A percentile compares a stretch with the other conserved stretches of the same genome.
These are phyloP conservation scores for Cryptococcus hybrid DNA, from an alignment of 1,284 basidiomycete species.

Conservation along the genomic window DNA sequence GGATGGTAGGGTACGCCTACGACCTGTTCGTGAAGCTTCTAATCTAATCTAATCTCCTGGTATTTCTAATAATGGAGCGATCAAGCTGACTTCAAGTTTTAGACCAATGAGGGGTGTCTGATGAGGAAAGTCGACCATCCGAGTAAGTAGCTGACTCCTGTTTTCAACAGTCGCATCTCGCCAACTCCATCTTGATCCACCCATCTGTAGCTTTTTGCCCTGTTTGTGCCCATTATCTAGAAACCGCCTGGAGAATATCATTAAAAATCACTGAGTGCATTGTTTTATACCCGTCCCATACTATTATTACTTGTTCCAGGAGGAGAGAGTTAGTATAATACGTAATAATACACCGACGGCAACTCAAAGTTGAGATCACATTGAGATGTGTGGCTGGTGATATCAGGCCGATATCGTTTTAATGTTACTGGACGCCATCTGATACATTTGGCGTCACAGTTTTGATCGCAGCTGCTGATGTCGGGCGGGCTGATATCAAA, in stretches of 20 bases:
- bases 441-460: too few species aligned
- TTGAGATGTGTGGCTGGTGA: too few species aligned
- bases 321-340: too few species aligned
- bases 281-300: too few species aligned
- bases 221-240: constrained; percentile 67
- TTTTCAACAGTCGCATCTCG: background rate
- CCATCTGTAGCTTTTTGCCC: constrained; percentile 61
- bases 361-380: too few species aligned
- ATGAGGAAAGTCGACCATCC: constrained; percentile 66
- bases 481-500: too few species aligned
- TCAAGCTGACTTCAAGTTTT: background rate
- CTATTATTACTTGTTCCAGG: too few species aligned
- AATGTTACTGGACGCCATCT: too few species aligned
- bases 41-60: background rate
- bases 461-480: too few species aligned
- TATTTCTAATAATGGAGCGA: background rate
- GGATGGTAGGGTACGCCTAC: constrained; percentile 33
- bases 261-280: background rate
- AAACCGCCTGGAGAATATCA: constrained; percentile 12
- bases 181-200: too few species aligned
- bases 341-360: too few species aligned
- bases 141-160: constrained; percentile 17
- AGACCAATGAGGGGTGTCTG: constrained; percentile 76
- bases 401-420: too few species aligned
- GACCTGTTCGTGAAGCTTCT: constrained; percentile 31